These are phyloP conservation scores for Nicotiana tomentosiformis DNA, from an alignment of 257 asterid genomes.

Conservation along the genomic window DNA sequence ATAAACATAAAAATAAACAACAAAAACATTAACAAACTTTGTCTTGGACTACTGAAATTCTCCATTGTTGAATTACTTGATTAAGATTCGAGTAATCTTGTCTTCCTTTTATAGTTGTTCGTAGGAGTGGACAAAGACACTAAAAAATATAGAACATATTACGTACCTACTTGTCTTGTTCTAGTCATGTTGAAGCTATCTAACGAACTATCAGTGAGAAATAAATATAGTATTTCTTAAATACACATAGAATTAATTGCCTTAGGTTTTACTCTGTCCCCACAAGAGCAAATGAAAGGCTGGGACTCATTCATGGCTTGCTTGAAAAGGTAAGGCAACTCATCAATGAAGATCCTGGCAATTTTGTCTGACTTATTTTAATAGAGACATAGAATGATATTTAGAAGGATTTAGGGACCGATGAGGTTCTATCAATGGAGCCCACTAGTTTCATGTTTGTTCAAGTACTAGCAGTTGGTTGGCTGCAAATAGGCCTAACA, in stretches of 20 bases:
- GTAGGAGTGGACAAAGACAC: neutral
- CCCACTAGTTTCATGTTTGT: neutral
- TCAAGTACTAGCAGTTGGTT: neutral
- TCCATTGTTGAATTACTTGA: conserved; percentile 17
- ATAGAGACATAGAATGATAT: neutral
- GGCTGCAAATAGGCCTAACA: neutral
- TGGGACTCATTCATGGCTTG: conserved; percentile 12
- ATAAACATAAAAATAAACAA: neutral
- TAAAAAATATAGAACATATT: neutral
- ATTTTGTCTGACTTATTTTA: neutral
- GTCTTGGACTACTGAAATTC: neutral
- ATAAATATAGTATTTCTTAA: neutral
- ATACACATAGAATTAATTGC: neutral
- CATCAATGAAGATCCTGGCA: neutral
- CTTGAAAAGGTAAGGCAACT: conserved; percentile 10
- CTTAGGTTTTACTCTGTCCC: conserved; percentile 28
- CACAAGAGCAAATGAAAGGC: conserved; percentile 5
- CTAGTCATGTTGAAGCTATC: conserved; percentile 15
- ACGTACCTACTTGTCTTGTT: neutral
- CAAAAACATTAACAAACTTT: neutral
- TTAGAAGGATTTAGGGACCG: neutral
- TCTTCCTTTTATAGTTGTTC: neutral
- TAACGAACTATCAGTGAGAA: neutral
- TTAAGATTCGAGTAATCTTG: neutral
- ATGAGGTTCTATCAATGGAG: neutral